Percentiles rank a stretch among this genome's conserved stretches.
Conservation (phyloP, 2,329 filamentous ascomycete genomes). For the Laburnicola sp. region DNA sequence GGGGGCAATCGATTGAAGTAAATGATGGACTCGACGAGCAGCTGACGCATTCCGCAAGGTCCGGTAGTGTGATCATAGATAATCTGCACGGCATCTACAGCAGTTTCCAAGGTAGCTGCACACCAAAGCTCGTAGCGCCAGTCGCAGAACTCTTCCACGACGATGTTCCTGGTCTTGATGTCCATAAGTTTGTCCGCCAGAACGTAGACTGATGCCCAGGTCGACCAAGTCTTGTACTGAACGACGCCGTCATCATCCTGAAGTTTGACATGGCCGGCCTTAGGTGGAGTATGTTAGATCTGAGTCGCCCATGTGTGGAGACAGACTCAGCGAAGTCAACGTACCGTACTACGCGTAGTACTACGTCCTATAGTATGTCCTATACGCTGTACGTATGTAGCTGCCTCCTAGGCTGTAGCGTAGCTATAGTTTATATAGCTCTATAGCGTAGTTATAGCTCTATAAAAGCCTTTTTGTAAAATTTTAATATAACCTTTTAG, state of each 20-base stretch:
- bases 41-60: neutral
- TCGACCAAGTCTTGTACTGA: neutral
- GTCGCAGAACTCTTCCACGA: neutral
- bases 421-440: too few relatives aligned
- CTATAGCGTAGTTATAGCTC: too few relatives aligned
- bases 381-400: too few relatives aligned
- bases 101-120: neutral
- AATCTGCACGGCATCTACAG: neutral
- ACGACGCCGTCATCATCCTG: neutral
- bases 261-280: neutral
- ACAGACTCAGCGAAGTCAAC: too few relatives aligned
- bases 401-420: too few relatives aligned
- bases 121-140: neutral
- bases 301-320: too few relatives aligned
- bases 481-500: too few relatives aligned
- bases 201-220: neutral
- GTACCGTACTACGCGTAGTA: too few relatives aligned
- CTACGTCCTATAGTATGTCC: too few relatives aligned
- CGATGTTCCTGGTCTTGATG: slow-evolving; percentile 2
- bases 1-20: neutral
- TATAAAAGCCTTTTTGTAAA: too few relatives aligned
- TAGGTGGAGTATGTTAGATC: too few relatives aligned
- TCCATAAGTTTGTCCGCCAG: slow-evolving; percentile 11
- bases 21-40: neutral
- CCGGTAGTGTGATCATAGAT: neutral